Evolutionary conservation across 495 filamentous ascomycete genomes (phyloP).

Genomic region (Cudoniella acicularis): DNA sequence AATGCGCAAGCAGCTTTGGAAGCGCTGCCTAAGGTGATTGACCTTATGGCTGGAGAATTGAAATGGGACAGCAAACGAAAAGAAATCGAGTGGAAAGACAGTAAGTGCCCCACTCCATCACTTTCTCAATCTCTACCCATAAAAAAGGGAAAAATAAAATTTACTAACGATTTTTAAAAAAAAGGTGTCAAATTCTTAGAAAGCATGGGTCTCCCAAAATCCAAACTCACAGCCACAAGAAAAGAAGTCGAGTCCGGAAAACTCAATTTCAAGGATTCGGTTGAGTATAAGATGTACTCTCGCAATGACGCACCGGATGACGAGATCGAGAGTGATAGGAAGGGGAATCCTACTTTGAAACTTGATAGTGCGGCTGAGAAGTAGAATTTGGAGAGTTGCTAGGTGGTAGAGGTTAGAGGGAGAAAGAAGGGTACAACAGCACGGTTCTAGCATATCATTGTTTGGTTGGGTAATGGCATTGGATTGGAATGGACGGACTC

Average conservation of each 20-base stretch:
- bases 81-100: conserved; percentile 79
- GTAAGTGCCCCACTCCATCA: conserved; percentile 29
- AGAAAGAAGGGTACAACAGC: background rate
- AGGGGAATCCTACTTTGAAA: conserved; percentile 7
- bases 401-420: background rate
- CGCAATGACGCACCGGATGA: conserved; percentile 46
- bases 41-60: conserved; percentile 88
- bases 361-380: conserved; percentile 7
- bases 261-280: conserved; percentile 63
- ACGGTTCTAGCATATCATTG: background rate
- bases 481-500: background rate
- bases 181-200: conserved; percentile 65
- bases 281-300: conserved; percentile 71
- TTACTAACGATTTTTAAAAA: conserved; percentile 1
- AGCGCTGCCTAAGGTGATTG: conserved; percentile 82
- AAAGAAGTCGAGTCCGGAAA: conserved; percentile 76
- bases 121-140: background rate
- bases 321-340: conserved; percentile 22
- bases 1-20: conserved; percentile 95
- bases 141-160: background rate
- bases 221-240: conserved; percentile 65
- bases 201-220: conserved; percentile 83
- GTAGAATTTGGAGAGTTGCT: conserved; percentile 1
- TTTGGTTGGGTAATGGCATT: background rate
- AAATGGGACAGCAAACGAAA: conserved; percentile 73